phyloP scores from a whole-genome alignment of 116 monocot genomes.

The Iris pallida region DNA sequence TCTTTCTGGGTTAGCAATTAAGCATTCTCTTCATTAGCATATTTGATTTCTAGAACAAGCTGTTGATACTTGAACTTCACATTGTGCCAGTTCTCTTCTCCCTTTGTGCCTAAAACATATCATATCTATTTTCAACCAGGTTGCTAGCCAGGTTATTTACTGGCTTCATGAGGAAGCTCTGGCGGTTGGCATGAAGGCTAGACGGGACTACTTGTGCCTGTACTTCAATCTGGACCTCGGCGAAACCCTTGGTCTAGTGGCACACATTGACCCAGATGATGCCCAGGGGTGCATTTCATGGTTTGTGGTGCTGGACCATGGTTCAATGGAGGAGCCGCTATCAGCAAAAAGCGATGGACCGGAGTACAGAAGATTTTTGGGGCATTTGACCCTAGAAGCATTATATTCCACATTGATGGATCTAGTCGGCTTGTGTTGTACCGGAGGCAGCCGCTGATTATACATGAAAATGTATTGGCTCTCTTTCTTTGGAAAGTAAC shows the following conservation, averaged over 20 bases:
- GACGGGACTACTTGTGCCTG: slow-evolving; percentile 59
- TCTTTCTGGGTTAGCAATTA: background rate
- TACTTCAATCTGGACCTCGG: slow-evolving; percentile 69
- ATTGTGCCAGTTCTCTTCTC: no score
- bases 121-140: slow-evolving; percentile 31
- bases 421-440: slow-evolving; percentile 49
- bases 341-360: slow-evolving; percentile 14
- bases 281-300: slow-evolving; percentile 65
- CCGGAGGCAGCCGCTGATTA: slow-evolving; percentile 23
- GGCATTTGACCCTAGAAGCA: slow-evolving; percentile 58
- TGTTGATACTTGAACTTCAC: no score
- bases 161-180: slow-evolving; percentile 93
- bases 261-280: slow-evolving; percentile 68
- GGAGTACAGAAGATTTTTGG: slow-evolving; percentile 46
- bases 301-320: slow-evolving; percentile 65
- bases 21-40: background rate
- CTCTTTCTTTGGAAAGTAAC: no score
- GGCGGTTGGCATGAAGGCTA: slow-evolving; percentile 63
- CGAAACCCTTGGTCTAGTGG: slow-evolving; percentile 54
- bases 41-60: background rate
- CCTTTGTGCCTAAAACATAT: background rate
- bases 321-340: slow-evolving; percentile 26
- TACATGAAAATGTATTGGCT: no score
- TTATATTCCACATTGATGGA: slow-evolving; percentile 79
- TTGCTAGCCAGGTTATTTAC: slow-evolving; percentile 70